Conservation (phyloP, 1,284 basidiomycete species). For the Taiwanofungus camphoratus region DNA sequence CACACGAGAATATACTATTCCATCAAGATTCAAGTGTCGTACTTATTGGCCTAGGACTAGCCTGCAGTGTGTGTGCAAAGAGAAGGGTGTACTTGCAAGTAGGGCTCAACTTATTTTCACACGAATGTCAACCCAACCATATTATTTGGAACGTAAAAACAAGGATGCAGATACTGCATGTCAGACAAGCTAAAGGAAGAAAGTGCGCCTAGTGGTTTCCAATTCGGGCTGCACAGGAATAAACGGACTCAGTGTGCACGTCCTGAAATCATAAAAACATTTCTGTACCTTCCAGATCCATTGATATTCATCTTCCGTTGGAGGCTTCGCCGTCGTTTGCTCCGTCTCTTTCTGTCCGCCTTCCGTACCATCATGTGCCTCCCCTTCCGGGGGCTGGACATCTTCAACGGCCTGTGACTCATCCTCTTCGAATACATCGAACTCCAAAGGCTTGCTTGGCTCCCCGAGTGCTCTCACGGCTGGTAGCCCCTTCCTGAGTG, state of each 20-base stretch:
- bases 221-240: constrained; percentile 55
- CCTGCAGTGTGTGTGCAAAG: too few relatives aligned
- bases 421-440: constrained; percentile 49
- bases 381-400: constrained; percentile 9
- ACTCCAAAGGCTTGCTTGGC: constrained; percentile 49
- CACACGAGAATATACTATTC: too few relatives aligned
- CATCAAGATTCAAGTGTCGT: too few relatives aligned
- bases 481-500: constrained; percentile 85
- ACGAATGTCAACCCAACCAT: too few relatives aligned
- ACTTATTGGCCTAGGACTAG: too few relatives aligned
- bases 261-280: constrained; percentile 1
- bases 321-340: constrained; percentile 33
- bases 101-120: too few relatives aligned
- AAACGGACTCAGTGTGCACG: not conserved
- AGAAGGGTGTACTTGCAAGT: too few relatives aligned
- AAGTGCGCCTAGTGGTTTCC: constrained; percentile 73
- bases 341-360: constrained; percentile 15
- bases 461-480: constrained; percentile 67
- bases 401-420: constrained; percentile 27
- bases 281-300: constrained; percentile 77
- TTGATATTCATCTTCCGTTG: constrained; percentile 64
- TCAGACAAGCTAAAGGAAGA: constrained; percentile 52
- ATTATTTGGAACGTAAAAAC: not conserved
- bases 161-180: not conserved
- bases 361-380: not conserved